Conservation (phyloP, 208 protist species). For the Acanthamoeba culbertsoni region DNA sequence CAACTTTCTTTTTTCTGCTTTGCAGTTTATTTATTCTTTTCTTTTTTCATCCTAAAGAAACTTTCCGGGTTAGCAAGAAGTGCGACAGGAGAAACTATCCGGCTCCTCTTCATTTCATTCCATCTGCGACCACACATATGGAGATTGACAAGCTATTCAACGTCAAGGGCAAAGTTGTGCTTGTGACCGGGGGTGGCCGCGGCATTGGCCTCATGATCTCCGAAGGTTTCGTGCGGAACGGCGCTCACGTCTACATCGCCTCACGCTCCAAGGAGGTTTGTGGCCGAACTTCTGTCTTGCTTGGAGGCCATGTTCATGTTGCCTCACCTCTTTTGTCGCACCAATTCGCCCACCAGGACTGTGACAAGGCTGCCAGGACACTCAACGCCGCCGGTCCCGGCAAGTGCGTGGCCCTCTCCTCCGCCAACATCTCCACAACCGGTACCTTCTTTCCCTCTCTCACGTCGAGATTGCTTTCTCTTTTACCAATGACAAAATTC, state of each 20-base stretch:
- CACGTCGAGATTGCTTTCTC: not conserved
- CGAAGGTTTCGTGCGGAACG: constrained; percentile 70
- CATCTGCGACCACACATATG: too few relatives aligned
- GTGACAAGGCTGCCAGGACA: not conserved
- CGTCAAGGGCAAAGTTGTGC: constrained; percentile 12
- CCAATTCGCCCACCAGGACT: not conserved
- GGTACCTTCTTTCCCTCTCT: not conserved
- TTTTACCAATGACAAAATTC: not conserved
- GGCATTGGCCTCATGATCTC: constrained; percentile 69
- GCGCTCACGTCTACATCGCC: constrained; percentile 73
- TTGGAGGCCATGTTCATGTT: not conserved
- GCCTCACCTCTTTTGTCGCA: not conserved
- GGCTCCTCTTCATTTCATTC: too few relatives aligned
- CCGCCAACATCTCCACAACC: not conserved
- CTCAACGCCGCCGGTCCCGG: constrained; percentile 30
- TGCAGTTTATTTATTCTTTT: too few relatives aligned
- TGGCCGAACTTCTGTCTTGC: too few relatives aligned
- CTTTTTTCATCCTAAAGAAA: too few relatives aligned
- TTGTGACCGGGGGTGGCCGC: constrained; percentile 62
- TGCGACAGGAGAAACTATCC: too few relatives aligned
- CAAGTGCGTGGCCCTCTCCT: constrained; percentile 51
- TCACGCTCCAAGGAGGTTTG: constrained; percentile 64
- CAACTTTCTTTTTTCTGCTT: too few relatives aligned
- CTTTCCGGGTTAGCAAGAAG: too few relatives aligned
- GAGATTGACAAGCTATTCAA: not conserved